phyloP scores from a whole-genome alignment of 768 basidiomycete genomes.

The Hypholoma sublateritium region DNA sequence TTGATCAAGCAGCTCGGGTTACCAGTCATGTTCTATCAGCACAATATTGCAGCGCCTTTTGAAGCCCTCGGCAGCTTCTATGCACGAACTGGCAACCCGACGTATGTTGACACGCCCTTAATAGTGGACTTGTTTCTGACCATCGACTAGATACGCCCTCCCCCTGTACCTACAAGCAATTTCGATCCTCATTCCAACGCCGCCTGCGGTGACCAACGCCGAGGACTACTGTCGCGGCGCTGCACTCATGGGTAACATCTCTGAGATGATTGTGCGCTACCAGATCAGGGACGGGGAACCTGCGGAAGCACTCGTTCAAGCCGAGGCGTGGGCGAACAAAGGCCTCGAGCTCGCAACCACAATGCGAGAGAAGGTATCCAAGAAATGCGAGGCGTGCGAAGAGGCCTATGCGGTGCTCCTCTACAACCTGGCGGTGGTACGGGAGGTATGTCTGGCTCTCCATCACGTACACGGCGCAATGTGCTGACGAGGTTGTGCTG shows the following conservation, averaged over 20 bases:
- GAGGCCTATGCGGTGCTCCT: conserved; percentile 54
- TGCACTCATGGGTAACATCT: conserved; percentile 46
- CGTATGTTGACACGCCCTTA: conserved; percentile 36
- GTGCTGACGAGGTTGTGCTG: neutral
- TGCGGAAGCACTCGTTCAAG: conserved; percentile 38
- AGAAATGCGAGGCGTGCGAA: conserved; percentile 44
- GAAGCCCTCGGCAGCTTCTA: conserved; percentile 68
- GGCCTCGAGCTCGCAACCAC: conserved; percentile 31
- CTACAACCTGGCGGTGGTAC: conserved; percentile 61
- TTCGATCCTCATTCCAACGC: conserved; percentile 54
- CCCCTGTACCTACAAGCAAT: conserved; percentile 67
- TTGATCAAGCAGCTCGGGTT: conserved; percentile 53
- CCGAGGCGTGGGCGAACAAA: conserved; percentile 63
- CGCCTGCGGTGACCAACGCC: conserved; percentile 31
- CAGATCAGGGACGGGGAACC: conserved; percentile 18
- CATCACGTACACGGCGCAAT: neutral
- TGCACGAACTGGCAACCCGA: conserved; percentile 50
- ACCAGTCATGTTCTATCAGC: conserved; percentile 58
- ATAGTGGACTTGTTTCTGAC: neutral
- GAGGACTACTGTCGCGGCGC: conserved; percentile 61
- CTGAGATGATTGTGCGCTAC: conserved; percentile 40
- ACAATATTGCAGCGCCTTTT: conserved; percentile 66
- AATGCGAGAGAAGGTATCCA: conserved; percentile 23
- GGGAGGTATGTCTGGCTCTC: conserved; percentile 37
- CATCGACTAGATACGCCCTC: conserved; percentile 51